phyloP scores from a whole-genome alignment of 2,329 filamentous ascomycete genomes.

The Colletotrichum neosansevieriae region DNA sequence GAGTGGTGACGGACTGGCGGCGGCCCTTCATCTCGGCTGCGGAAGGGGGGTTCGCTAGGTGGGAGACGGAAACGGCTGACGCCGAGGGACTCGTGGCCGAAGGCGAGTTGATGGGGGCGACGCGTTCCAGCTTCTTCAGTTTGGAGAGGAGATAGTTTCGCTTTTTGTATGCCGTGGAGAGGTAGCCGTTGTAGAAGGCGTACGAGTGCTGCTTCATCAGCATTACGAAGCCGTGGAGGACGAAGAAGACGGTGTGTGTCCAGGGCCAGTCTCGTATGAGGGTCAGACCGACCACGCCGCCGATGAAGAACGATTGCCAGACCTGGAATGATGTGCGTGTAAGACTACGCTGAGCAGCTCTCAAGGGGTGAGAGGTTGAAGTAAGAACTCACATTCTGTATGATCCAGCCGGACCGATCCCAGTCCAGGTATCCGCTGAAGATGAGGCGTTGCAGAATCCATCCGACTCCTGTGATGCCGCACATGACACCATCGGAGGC shows the following conservation, averaged over 20 bases:
- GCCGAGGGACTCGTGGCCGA: conserved; percentile 56
- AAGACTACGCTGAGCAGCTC: background rate
- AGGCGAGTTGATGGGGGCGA: conserved; percentile 59
- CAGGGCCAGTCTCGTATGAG: conserved; percentile 82
- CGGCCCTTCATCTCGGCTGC: conserved; percentile 52
- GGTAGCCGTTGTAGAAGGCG: conserved; percentile 81
- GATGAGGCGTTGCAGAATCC: conserved; percentile 73
- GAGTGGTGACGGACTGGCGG: conserved; percentile 53
- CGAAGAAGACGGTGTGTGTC: conserved; percentile 84
- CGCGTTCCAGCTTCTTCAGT: conserved; percentile 68
- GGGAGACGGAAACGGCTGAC: conserved; percentile 58
- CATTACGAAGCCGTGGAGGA: conserved; percentile 80
- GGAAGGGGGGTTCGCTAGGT: conserved; percentile 57
- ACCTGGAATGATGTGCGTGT: conserved; percentile 52
- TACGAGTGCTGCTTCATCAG: conserved; percentile 89
- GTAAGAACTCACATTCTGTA: conserved; percentile 70
- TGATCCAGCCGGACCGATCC: conserved; percentile 77
- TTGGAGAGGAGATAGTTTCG: conserved; percentile 58
- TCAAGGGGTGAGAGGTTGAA: background rate
- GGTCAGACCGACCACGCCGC: conserved; percentile 72
- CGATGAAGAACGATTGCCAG: conserved; percentile 77
- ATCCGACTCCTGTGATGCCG: conserved; percentile 72
- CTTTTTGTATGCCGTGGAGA: conserved; percentile 70
- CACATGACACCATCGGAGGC: conserved; percentile 79
- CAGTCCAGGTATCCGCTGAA: conserved; percentile 72